phyloP scores from a whole-genome alignment of 2,329 filamentous ascomycete genomes.

The Neonectria faginata region DNA sequence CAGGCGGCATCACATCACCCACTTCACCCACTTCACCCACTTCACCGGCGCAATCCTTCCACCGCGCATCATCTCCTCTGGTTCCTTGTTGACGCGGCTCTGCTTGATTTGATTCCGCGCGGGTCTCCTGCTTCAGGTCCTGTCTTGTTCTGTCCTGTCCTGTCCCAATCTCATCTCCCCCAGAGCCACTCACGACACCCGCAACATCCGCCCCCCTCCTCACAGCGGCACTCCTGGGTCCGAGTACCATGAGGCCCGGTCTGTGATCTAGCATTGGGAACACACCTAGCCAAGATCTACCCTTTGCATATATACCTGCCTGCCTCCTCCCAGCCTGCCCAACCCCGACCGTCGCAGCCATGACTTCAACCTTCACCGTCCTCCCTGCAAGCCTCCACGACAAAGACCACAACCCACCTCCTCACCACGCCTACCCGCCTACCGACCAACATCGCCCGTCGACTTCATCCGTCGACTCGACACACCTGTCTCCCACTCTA shows the following conservation, averaged over 20 bases:
- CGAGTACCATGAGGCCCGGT: slow-evolving; percentile 49
- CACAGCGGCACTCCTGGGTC: slow-evolving; percentile 31
- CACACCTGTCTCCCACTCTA: slow-evolving; percentile 58
- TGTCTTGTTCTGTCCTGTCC: slow-evolving; percentile 9
- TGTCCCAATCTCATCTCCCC: slow-evolving; percentile 1
- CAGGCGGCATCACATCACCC: slow-evolving; percentile 31
- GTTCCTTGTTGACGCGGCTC: slow-evolving; percentile 13
- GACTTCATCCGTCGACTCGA: slow-evolving; percentile 51
- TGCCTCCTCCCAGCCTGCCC: slow-evolving; percentile 39
- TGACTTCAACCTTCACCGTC: slow-evolving; percentile 59
- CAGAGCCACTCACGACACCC: slow-evolving; percentile 12
- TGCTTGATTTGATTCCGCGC: neutral
- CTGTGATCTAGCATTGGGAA: slow-evolving; percentile 48
- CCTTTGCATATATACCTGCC: slow-evolving; percentile 51
- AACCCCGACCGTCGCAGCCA: slow-evolving; percentile 45
- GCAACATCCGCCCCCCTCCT: slow-evolving; percentile 17
- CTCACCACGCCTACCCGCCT: slow-evolving; percentile 44
- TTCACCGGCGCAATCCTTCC: slow-evolving; percentile 16
- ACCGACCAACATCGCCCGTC: slow-evolving; percentile 41
- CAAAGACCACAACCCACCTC: slow-evolving; percentile 48
- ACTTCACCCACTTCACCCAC: slow-evolving; percentile 7
- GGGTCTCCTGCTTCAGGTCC: neutral
- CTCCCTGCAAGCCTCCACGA: slow-evolving; percentile 56
- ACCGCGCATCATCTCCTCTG: slow-evolving; percentile 4
- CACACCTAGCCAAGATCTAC: slow-evolving; percentile 40